These are phyloP conservation scores for Botrytis elliptica DNA, from an alignment of 2,329 filamentous ascomycete species.

Conservation along the genomic window DNA sequence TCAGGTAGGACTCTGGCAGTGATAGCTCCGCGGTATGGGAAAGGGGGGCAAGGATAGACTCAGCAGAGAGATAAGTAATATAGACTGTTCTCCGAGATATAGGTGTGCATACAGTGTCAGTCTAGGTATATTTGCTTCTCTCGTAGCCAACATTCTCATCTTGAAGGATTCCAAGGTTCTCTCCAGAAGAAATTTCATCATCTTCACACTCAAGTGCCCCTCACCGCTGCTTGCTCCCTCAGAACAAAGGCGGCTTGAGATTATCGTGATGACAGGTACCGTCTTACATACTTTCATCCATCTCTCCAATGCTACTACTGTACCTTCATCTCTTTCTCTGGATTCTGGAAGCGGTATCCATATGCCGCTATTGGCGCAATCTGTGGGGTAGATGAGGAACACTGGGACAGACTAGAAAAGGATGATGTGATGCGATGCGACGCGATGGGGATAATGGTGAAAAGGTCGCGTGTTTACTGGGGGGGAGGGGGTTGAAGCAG, in stretches of 20 bases:
- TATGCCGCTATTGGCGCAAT: constrained; percentile 1
- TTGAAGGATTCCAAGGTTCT: neutral
- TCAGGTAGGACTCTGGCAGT: neutral
- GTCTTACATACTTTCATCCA: neutral
- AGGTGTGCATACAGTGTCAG: neutral
- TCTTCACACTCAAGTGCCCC: neutral
- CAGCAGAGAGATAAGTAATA: neutral
- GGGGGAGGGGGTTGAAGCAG: neutral
- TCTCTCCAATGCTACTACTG: neutral
- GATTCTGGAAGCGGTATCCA: neutral
- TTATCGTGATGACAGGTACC: neutral
- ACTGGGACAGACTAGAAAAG: neutral
- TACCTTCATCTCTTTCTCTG: neutral
- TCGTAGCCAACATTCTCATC: neutral
- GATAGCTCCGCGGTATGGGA: neutral
- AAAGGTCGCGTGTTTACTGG: neutral
- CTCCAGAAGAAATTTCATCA: neutral
- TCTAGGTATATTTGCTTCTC: neutral
- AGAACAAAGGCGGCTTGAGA: neutral
- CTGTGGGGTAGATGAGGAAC: neutral
- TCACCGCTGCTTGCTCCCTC: constrained; percentile 5
- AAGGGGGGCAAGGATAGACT: neutral
- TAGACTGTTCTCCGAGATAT: neutral
- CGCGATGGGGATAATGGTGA: neutral
- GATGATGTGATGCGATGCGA: neutral